phyloP scores from a whole-genome alignment of 2,329 filamentous ascomycete species.

The Trichoderma sp. region DNA sequence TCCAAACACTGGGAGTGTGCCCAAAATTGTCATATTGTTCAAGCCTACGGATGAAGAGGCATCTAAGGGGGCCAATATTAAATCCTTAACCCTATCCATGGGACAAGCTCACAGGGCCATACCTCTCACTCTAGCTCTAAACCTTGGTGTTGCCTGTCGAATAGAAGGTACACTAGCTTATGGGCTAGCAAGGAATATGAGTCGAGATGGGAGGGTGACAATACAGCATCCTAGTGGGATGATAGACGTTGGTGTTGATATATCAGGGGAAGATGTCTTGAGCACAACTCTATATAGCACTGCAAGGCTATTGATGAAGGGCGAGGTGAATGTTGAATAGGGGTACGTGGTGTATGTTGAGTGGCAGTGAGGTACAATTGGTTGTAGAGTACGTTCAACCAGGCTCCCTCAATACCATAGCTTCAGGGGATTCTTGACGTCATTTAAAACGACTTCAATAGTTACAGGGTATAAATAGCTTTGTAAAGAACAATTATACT shows the following conservation, averaged over 20 bases:
- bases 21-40: not conserved
- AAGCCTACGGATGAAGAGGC: not conserved
- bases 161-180: not conserved
- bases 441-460: rapidly evolving
- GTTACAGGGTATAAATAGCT: too few relatives aligned
- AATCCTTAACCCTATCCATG: not conserved
- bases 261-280: not conserved
- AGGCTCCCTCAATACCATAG: too few relatives aligned
- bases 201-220: not conserved
- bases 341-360: not conserved
- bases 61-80: not conserved
- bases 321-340: not conserved
- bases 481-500: too few relatives aligned
- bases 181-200: not conserved
- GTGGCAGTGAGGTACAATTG: too few relatives aligned
- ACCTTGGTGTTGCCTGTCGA: not conserved
- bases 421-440: too few relatives aligned
- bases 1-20: not conserved
- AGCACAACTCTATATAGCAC: not conserved
- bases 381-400: too few relatives aligned
- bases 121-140: not conserved
- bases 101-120: not conserved
- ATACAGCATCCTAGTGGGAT: constrained; percentile 1
- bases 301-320: not conserved
- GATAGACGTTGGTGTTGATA: not conserved